Percentiles rank a stretch among this genome's conserved stretches.
phyloP scores from a whole-genome alignment of 352 stramenopile species.

The Phytopythium kandeliae region DNA sequence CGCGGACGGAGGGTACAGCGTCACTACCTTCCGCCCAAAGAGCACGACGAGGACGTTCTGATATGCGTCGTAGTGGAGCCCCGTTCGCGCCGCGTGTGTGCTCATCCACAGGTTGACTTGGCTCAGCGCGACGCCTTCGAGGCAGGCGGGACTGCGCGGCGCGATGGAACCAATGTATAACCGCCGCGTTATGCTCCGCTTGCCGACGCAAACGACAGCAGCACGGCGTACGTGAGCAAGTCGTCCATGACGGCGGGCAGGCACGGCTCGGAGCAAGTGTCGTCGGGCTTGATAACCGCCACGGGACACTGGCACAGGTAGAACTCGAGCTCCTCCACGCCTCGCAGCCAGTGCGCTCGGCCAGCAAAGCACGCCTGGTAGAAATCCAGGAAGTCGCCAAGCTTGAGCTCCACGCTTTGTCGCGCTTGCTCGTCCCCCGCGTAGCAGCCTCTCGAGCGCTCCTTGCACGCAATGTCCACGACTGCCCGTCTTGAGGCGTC shows the following conservation, averaged over 20 bases:
- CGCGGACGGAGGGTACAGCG: slow-evolving; percentile 60
- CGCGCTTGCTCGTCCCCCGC: slow-evolving; percentile 45
- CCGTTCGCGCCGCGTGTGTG: slow-evolving; percentile 45
- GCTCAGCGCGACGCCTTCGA: slow-evolving; percentile 33
- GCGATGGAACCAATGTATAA: too few species aligned
- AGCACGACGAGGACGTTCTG: slow-evolving; percentile 74
- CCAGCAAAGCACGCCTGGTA: slow-evolving; percentile 40
- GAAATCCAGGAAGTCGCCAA: slow-evolving; percentile 78
- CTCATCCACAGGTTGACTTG: slow-evolving; percentile 87
- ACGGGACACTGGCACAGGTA: slow-evolving; percentile 82
- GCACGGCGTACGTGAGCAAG: slow-evolving; percentile 41
- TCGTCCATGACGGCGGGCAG: slow-evolving; percentile 53
- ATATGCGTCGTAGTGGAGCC: slow-evolving; percentile 81
- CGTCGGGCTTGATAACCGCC: slow-evolving; percentile 41
- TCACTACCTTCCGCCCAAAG: slow-evolving; percentile 61
- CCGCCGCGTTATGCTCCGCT: not conserved
- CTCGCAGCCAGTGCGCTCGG: slow-evolving; percentile 57
- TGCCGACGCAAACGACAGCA: not conserved
- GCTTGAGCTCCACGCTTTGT: slow-evolving; percentile 73
- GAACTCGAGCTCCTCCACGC: slow-evolving; percentile 70
- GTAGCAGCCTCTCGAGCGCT: slow-evolving; percentile 34
- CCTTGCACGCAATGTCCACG: slow-evolving; percentile 77
- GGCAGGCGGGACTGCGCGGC: slow-evolving; percentile 27
- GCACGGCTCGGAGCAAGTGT: slow-evolving; percentile 27
- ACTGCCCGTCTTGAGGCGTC: slow-evolving; percentile 25